These are phyloP conservation scores for Penicillium waksmanii DNA, from an alignment of 495 filamentous ascomycete species.

Conservation along the genomic window DNA sequence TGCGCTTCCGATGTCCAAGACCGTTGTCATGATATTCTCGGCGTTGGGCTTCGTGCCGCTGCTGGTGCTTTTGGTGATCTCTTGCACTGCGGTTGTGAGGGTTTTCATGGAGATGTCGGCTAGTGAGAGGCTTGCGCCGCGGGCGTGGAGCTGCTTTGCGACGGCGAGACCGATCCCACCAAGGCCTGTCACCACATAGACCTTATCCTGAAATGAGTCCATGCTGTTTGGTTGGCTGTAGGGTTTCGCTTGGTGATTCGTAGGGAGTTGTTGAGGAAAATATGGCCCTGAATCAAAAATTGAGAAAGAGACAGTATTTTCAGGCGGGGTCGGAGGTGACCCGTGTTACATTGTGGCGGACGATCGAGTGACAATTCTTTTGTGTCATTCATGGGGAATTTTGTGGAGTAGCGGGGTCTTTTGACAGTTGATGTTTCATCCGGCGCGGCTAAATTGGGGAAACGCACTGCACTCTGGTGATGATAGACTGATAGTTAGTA, in stretches of 20 bases:
- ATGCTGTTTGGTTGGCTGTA: slow-evolving; percentile 12
- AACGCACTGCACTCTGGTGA: neutral
- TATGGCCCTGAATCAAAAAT: neutral
- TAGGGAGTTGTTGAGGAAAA: neutral
- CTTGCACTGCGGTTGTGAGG: slow-evolving; percentile 31
- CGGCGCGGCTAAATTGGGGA: neutral
- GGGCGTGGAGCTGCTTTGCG: slow-evolving; percentile 49
- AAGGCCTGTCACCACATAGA: slow-evolving; percentile 58
- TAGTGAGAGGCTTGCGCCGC: slow-evolving; percentile 55
- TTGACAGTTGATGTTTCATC: neutral
- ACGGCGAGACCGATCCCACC: slow-evolving; percentile 63
- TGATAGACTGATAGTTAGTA: too few species aligned
- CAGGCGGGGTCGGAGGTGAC: slow-evolving; percentile 15
- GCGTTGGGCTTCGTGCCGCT: neutral
- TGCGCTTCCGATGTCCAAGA: slow-evolving; percentile 44
- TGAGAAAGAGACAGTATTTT: neutral
- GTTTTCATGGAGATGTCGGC: slow-evolving; percentile 50
- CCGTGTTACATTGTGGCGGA: slow-evolving; percentile 8
- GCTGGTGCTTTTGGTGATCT: slow-evolving; percentile 12
- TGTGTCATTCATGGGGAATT: slow-evolving; percentile 1
- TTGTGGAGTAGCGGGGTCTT: neutral
- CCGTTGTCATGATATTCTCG: slow-evolving; percentile 30
- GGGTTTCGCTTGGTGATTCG: neutral
- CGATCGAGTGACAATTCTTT: neutral
- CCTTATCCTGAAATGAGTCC: slow-evolving; percentile 43